Evolutionary conservation across 108 stramenopile species (phyloP).

Genomic region (Parmales sp.): DNA sequence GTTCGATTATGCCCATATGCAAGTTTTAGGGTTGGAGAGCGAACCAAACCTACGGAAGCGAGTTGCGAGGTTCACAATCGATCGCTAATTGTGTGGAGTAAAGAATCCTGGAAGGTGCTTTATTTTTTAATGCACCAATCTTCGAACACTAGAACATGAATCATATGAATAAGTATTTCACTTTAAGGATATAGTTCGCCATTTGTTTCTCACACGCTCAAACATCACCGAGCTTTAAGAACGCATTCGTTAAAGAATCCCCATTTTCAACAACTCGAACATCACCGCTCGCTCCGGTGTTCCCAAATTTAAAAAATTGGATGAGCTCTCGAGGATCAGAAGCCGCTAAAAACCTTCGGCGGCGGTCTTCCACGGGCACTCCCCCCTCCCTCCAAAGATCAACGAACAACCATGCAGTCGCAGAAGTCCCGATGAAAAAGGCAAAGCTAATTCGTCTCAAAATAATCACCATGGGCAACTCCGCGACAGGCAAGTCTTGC

Average conservation of each 20-base stretch:
- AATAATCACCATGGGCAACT: slow-evolving; percentile 48
- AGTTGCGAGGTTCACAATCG: no score
- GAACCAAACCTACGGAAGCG: no score
- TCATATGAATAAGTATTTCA: background rate
- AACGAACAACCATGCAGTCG: background rate
- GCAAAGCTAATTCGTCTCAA: slow-evolving; percentile 41
- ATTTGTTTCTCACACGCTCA: no score
- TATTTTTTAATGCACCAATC: background rate
- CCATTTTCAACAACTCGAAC: no score
- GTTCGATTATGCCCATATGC: no score
- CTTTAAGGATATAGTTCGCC: background rate
- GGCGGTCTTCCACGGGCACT: background rate
- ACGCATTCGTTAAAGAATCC: no score
- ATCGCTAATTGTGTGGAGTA: no score
- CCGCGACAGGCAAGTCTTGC: slow-evolving; percentile 56
- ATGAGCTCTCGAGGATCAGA: background rate
- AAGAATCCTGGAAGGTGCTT: no score
- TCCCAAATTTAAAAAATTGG: background rate
- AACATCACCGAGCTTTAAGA: no score
- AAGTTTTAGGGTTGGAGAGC: no score
- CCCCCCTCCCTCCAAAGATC: background rate
- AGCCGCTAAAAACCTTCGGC: background rate
- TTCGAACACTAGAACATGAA: background rate
- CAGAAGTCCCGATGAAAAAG: background rate
- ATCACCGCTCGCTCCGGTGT: no score